These are phyloP conservation scores for Prunus davidiana DNA, from an alignment of 306 rosid genomes.

Conservation along the genomic window DNA sequence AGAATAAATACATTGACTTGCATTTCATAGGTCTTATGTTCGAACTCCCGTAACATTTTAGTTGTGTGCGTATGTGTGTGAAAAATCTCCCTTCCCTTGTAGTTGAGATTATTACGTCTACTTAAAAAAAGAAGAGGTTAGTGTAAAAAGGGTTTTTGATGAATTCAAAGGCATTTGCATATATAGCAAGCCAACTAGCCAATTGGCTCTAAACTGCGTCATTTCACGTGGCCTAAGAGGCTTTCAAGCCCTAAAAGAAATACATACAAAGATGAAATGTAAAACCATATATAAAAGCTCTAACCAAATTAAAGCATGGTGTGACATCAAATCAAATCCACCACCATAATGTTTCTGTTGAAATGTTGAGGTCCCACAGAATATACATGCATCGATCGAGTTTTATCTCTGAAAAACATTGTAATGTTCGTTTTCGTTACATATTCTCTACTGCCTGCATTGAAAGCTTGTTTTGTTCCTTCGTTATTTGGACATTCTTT, in stretches of 20 bases:
- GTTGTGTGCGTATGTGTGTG: no score
- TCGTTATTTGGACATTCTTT: neutral
- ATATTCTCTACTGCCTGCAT: neutral
- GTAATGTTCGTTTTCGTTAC: neutral
- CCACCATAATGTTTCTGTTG: neutral
- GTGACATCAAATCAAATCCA: neutral
- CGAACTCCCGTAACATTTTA: no score
- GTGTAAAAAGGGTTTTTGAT: neutral
- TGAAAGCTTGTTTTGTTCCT: neutral
- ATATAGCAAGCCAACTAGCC: neutral
- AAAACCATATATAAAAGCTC: neutral
- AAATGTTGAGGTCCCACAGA: neutral
- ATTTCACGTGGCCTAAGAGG: neutral
- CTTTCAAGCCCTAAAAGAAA: neutral
- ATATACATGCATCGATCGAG: neutral
- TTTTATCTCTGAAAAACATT: neutral
- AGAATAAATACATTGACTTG: no score
- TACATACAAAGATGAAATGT: no score
- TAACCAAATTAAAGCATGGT: neutral
- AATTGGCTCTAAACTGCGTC: neutral
- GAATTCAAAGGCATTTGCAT: neutral
- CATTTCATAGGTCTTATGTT: no score
- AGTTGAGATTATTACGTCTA: neutral
- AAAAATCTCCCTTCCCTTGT: no score
- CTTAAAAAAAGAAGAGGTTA: neutral